A percentile compares a stretch with the other conserved stretches of the same genome.
These are phyloP conservation scores for Rhododendron williamsianum DNA, from an alignment of 148 eudicot species.

Conservation along the genomic window DNA sequence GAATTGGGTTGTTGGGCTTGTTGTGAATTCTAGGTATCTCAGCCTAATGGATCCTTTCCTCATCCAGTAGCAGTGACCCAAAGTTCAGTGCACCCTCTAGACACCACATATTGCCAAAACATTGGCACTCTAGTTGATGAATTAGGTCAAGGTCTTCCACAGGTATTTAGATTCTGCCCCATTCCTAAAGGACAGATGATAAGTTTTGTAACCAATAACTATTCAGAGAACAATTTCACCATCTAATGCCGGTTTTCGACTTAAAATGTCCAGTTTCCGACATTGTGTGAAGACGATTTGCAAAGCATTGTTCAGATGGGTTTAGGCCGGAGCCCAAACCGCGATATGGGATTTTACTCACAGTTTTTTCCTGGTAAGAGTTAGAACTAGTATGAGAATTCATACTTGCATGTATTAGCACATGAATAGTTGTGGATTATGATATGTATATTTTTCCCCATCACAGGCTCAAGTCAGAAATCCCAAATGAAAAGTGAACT, in stretches of 20 bases:
- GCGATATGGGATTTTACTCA: neutral
- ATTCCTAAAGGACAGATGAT: neutral
- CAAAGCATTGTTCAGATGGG: slow-evolving; percentile 83
- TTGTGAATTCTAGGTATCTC: slow-evolving; percentile 27
- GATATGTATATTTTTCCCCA: neutral
- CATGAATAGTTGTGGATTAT: neutral
- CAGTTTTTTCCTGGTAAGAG: neutral
- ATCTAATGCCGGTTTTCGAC: neutral
- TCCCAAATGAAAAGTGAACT: slow-evolving; percentile 28
- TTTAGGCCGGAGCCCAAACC: slow-evolving; percentile 29
- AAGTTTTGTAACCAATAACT: neutral
- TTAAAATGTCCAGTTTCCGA: slow-evolving; percentile 37
- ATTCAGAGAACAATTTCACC: neutral
- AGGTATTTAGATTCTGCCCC: slow-evolving; percentile 25
- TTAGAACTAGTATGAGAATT: neutral
- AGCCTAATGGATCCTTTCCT: slow-evolving; percentile 8
- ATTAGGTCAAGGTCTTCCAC: slow-evolving; percentile 39
- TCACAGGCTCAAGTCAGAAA: neutral
- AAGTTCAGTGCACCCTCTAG: slow-evolving; percentile 41
- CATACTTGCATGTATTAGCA: neutral
- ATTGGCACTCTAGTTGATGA: slow-evolving; percentile 33
- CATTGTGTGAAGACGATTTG: slow-evolving; percentile 63
- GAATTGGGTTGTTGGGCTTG: slow-evolving; percentile 5
- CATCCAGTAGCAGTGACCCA: slow-evolving; percentile 27
- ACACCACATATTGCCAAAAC: neutral